These are phyloP conservation scores for Suillus placidus DNA, from an alignment of 768 basidiomycete species.

Conservation along the genomic window DNA sequence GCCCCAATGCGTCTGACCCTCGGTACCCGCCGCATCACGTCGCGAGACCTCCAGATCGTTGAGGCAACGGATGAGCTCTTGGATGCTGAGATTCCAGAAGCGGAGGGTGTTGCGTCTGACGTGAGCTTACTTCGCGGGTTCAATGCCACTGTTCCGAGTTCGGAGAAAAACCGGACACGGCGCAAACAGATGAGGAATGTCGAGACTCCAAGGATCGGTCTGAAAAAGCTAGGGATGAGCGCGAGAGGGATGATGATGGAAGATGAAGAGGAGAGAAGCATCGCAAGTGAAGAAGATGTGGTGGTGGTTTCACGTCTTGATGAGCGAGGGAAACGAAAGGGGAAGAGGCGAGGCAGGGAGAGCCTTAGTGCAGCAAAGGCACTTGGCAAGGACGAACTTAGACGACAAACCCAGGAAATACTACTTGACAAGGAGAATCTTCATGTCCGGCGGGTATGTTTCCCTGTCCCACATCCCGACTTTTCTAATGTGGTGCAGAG, in stretches of 20 bases:
- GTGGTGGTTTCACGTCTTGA: slow-evolving; percentile 57
- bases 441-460: slow-evolving; percentile 74
- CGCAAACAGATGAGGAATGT: slow-evolving; percentile 80
- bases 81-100: slow-evolving; percentile 70
- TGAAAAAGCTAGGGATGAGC: slow-evolving; percentile 78
- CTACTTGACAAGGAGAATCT: slow-evolving; percentile 90
- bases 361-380: slow-evolving; percentile 70
- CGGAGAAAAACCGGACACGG: slow-evolving; percentile 75
- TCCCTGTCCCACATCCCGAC: slow-evolving; percentile 2
- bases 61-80: slow-evolving; percentile 83
- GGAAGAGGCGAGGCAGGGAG: slow-evolving; percentile 56
- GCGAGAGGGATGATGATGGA: slow-evolving; percentile 69
- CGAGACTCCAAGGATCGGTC: slow-evolving; percentile 71
- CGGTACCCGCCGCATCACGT: slow-evolving; percentile 69
- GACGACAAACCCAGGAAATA: slow-evolving; percentile 85
- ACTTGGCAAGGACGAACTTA: slow-evolving; percentile 83
- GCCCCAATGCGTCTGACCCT: slow-evolving; percentile 72
- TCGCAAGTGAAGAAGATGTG: slow-evolving; percentile 77
- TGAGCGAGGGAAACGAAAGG: slow-evolving; percentile 34
- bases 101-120: slow-evolving; percentile 66
- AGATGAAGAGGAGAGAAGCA: slow-evolving; percentile 49
- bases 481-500: slow-evolving; percentile 49
- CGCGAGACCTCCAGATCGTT: slow-evolving; percentile 80
- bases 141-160: slow-evolving; percentile 91
- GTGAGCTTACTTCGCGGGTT: slow-evolving; percentile 90